Base-by-base conservation (phyloP, 306 rosid genomes). In the Sphenostylis stenocarpa region DNA sequence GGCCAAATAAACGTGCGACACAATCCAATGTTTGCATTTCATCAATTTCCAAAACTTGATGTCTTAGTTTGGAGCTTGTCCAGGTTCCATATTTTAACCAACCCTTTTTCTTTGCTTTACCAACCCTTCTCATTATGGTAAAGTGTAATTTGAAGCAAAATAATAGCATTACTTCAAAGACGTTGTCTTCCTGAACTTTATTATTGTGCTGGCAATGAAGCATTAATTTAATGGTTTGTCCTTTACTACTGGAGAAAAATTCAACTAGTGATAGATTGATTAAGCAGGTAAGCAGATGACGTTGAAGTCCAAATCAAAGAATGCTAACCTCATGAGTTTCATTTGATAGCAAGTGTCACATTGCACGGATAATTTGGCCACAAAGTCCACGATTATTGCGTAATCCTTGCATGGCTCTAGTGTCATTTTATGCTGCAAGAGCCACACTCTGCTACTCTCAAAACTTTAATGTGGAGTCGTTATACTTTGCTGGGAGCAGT, bases 131-230 rank as follows among this genome's bases (percentile, higher is more conserved):
- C 5, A 15, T 60, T 45, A 45, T 6, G 60, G 21, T 74, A 3
- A 73, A 74, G 70, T 31, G 72, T 63, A 20, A 48, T 48, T 15
- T 31, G 52, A 33, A 62, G 49, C 72, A 36, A 75, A 63, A 75
- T 7, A 14, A 36, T 33, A 48, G n/a, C 19, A 34, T 62, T 29
- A 17, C 36, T 62, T 19, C 36, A 33, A 60, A n/a, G 58, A 41
- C 31, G 31, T 11, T 17, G 19, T 28, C 14, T 10, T 13, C 61
- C 17, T 16, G 19, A n/a, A 29, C 19, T 74, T 29, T 8, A 55
- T 51, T 41, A 57, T 28, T 17, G 28, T 29, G 58, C 13, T 24
- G 53, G 47, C n/a, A 38, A 55, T 10, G 66, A 72, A 38, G 69
- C 78, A 43, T 43, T 10, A 12, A 0, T 44, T 53, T 72, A 51